These are phyloP conservation scores for Fusarium heterosporum DNA, from an alignment of 2,329 filamentous ascomycete species.

Conservation along the genomic window DNA sequence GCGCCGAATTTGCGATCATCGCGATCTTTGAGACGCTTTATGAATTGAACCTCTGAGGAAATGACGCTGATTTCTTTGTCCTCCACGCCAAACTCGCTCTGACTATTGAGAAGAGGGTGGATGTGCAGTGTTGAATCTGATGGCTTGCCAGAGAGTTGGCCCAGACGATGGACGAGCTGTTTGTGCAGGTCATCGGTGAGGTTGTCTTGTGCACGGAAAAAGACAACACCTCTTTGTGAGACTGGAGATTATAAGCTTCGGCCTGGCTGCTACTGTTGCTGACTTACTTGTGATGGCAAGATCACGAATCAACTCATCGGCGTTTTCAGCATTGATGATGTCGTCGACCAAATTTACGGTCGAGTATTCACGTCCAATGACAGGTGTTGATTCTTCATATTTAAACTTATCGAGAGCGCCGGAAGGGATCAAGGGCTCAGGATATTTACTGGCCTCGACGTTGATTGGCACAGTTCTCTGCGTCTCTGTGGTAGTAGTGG, in stretches of 20 bases:
- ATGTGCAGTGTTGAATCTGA: conserved; percentile 68
- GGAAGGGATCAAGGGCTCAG: conserved; percentile 1
- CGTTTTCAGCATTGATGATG: conserved; percentile 58
- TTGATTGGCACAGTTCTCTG: conserved; percentile 16
- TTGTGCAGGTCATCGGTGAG: conserved; percentile 71
- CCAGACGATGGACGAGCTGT: conserved; percentile 67
- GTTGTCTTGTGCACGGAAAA: conserved; percentile 70
- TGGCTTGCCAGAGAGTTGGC: conserved; percentile 70
- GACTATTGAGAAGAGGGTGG: conserved; percentile 67
- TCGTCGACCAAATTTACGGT: conserved; percentile 62
- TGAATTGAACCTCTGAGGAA: conserved; percentile 53
- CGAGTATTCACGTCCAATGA: conserved; percentile 67
- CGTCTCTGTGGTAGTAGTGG: neutral
- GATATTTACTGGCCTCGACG: conserved; percentile 8
- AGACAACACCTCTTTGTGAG: conserved; percentile 72
- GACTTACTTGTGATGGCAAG: conserved; percentile 68
- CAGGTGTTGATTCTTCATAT: conserved; percentile 52
- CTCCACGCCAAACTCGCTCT: conserved; percentile 62
- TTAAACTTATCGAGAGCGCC: conserved; percentile 46
- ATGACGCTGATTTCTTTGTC: conserved; percentile 72
- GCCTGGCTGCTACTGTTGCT: rapidly evolving
- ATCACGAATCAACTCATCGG: conserved; percentile 68
- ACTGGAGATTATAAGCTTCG: conserved; percentile 54
- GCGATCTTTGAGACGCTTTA: conserved; percentile 31
- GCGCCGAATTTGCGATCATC: conserved; percentile 48